Conservation (phyloP, 495 filamentous ascomycete genomes). For the Pyronema omphalodes region DNA sequence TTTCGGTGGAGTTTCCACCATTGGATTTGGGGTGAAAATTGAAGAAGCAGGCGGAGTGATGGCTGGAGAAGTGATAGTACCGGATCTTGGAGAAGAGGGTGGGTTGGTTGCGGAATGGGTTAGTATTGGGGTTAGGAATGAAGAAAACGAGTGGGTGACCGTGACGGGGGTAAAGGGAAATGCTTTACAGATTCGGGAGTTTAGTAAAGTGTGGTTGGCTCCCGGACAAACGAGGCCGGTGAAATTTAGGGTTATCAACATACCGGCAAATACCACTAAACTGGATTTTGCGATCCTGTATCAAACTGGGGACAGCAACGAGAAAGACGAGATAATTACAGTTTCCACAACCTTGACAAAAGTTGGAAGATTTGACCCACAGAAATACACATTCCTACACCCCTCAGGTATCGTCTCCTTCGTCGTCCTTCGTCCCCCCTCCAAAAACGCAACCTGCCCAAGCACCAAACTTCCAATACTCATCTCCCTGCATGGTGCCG, state of each 20-base stretch:
- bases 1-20: constrained; percentile 31
- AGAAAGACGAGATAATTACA: not conserved
- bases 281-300: constrained; percentile 5
- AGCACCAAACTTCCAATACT: constrained; percentile 28
- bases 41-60: constrained; percentile 23
- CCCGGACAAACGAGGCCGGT: constrained; percentile 31
- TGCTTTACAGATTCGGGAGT: constrained; percentile 22
- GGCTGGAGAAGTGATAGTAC: constrained; percentile 27
- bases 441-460: constrained; percentile 25
- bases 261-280: constrained; percentile 7
- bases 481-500: constrained; percentile 38
- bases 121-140: constrained; percentile 34
- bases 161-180: constrained; percentile 23
- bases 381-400: constrained; percentile 40
- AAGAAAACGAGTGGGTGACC: constrained; percentile 24
- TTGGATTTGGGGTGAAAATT: constrained; percentile 25
- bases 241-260: constrained; percentile 18
- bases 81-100: constrained; percentile 31
- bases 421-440: constrained; percentile 40
- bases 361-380: constrained; percentile 27
- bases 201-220: constrained; percentile 22
- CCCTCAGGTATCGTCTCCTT: constrained; percentile 41
- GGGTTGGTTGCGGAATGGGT: constrained; percentile 29
- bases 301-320: not conserved
- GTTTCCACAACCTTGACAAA: constrained; percentile 11